Evolutionary conservation across 768 basidiomycete species (phyloP).

Genomic region (Pleurotus giganteus): DNA sequence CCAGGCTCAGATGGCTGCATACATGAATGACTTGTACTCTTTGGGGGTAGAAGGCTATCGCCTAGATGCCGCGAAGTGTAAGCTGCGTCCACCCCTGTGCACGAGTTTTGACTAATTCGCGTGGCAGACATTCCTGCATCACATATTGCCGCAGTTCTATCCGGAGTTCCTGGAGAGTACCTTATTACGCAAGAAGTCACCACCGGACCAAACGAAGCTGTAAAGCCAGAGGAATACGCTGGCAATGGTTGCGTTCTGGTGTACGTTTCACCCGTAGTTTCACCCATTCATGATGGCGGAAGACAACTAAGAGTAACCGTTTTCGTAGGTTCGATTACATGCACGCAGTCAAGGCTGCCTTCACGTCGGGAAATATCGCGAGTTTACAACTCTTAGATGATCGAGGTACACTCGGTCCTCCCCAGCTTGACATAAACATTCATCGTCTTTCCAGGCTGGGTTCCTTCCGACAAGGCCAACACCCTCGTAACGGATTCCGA

Average conservation of each 20-base stretch:
- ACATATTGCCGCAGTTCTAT: neutral
- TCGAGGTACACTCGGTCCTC: constrained; percentile 18
- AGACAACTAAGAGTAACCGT: neutral
- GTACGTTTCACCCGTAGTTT: neutral
- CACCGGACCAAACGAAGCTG: neutral
- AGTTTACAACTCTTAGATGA: neutral
- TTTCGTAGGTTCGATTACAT: neutral
- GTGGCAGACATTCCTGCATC: neutral
- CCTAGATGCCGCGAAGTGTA: constrained; percentile 66
- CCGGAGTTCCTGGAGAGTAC: neutral
- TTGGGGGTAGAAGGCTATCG: constrained; percentile 63
- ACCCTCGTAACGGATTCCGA: constrained; percentile 52
- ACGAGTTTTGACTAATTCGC: neutral
- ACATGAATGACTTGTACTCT: constrained; percentile 58
- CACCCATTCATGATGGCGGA: neutral
- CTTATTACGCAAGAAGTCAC: constrained; percentile 1
- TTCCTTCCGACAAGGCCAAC: constrained; percentile 38
- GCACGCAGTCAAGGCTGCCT: neutral
- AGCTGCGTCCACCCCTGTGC: constrained; percentile 11
- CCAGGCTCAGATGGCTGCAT: constrained; percentile 47
- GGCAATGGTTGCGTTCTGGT: neutral
- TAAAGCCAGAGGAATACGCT: neutral
- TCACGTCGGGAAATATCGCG: neutral
- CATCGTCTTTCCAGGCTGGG: constrained; percentile 29
- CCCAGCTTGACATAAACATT: neutral